Conservation (phyloP, 352 stramenopile genomes). For the Elongisporangium undulatum region DNA sequence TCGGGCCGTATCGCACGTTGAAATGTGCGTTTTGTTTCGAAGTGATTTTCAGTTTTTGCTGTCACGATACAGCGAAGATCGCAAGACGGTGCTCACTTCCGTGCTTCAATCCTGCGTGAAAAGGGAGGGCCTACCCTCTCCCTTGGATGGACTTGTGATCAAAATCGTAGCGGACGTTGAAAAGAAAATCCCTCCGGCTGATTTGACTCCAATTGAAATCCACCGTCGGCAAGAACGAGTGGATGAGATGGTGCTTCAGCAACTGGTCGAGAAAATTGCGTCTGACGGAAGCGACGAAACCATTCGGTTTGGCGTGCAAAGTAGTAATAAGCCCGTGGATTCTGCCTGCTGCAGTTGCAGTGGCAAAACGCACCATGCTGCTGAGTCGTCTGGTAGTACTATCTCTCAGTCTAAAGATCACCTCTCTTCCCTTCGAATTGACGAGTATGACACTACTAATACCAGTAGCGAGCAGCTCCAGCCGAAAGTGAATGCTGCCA, state of each 20-base stretch:
- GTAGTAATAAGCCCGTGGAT: neutral
- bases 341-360: neutral
- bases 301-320: neutral
- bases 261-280: neutral
- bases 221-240: neutral
- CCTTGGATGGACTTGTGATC: neutral
- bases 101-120: neutral
- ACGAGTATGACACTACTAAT: neutral
- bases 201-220: neutral
- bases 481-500: neutral
- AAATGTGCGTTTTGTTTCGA: conserved; percentile 40
- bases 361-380: neutral
- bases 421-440: neutral
- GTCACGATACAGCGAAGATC: conserved; percentile 23
- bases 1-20: conserved; percentile 32
- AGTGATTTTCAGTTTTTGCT: conserved; percentile 26
- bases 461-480: neutral
- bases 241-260: neutral
- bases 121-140: neutral
- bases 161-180: neutral
- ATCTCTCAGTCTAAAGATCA: neutral
- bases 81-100: conserved; percentile 4
- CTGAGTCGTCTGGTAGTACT: neutral
- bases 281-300: neutral
- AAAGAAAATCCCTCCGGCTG: neutral